These are phyloP conservation scores for Geotrichum carabidarum DNA, from an alignment of 1,139 yeast genomes.

Conservation along the genomic window DNA sequence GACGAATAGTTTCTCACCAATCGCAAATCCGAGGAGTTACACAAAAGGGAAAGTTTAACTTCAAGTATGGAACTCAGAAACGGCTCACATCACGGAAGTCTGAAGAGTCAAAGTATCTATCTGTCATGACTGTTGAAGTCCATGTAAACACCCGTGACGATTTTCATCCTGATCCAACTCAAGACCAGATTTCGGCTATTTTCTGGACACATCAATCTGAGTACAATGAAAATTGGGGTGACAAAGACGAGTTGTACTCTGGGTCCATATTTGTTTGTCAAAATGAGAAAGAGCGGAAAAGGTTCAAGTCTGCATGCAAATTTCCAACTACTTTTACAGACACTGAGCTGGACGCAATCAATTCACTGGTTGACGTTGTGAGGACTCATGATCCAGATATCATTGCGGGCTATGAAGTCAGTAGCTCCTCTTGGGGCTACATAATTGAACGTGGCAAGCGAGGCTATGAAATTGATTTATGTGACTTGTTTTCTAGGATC, in stretches of 20 bases:
- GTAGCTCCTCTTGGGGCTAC: conserved; percentile 85
- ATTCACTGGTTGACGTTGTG: conserved; percentile 52
- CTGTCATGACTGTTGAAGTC: conserved; percentile 59
- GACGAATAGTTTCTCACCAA: neutral
- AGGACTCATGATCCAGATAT: conserved; percentile 78
- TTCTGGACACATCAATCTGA: conserved; percentile 50
- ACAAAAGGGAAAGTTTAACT: conserved; percentile 19
- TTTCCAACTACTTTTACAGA: conserved; percentile 25
- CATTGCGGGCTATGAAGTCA: conserved; percentile 78
- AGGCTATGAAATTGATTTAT: conserved; percentile 50
- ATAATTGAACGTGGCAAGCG: conserved; percentile 58
- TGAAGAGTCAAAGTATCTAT: conserved; percentile 43
- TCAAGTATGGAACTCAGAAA: conserved; percentile 24
- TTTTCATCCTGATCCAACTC: conserved; percentile 59
- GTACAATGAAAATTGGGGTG: conserved; percentile 11
- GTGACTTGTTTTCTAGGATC: conserved; percentile 44
- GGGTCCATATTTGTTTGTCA: conserved; percentile 28
- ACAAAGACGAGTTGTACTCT: conserved; percentile 17
- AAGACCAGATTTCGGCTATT: conserved; percentile 54
- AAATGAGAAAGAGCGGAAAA: conserved; percentile 15
- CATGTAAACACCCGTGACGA: conserved; percentile 53
- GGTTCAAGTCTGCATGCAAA: conserved; percentile 19
- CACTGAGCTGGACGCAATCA: conserved; percentile 54
- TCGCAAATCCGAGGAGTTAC: conserved; percentile 25
- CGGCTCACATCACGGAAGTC: conserved; percentile 16